These are phyloP conservation scores for Astrephomene gubernaculifera DNA, from an alignment of 139 green algal genomes.

Conservation along the genomic window DNA sequence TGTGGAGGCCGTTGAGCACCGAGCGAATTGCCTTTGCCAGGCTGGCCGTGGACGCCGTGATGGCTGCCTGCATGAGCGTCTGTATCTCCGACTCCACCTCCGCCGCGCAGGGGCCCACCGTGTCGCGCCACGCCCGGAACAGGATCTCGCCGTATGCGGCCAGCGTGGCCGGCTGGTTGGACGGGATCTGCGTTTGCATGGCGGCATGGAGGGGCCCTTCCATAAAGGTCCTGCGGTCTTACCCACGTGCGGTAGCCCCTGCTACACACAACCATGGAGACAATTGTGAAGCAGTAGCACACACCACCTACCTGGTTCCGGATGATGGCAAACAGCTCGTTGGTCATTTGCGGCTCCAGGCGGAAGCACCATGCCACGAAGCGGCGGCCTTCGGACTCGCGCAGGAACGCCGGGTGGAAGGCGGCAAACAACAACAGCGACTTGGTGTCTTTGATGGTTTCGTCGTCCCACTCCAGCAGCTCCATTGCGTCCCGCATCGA, in stretches of 20 bases:
- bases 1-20: constrained; percentile 74
- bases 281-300: too few species aligned
- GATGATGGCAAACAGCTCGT: constrained; percentile 79
- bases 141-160: constrained; percentile 87
- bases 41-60: constrained; percentile 67
- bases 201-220: neutral
- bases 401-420: constrained; percentile 78
- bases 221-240: too few species aligned
- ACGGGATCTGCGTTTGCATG: constrained; percentile 60
- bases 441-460: constrained; percentile 72
- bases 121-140: constrained; percentile 77
- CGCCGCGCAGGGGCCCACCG: constrained; percentile 28
- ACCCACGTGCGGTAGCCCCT: too few species aligned
- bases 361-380: constrained; percentile 81
- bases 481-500: constrained; percentile 69
- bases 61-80: constrained; percentile 72
- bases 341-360: constrained; percentile 72
- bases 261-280: too few species aligned
- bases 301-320: constrained; percentile 84
- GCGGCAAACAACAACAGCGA: constrained; percentile 75
- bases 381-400: constrained; percentile 71
- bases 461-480: constrained; percentile 86
- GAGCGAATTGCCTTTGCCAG: constrained; percentile 69
- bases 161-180: constrained; percentile 71
- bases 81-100: constrained; percentile 56